A percentile compares a stretch with the other conserved stretches of the same genome.
Evolutionary conservation across 164 flowering plant species (phyloP).

Genomic region (Kalanchoe fedtschenkoi): DNA sequence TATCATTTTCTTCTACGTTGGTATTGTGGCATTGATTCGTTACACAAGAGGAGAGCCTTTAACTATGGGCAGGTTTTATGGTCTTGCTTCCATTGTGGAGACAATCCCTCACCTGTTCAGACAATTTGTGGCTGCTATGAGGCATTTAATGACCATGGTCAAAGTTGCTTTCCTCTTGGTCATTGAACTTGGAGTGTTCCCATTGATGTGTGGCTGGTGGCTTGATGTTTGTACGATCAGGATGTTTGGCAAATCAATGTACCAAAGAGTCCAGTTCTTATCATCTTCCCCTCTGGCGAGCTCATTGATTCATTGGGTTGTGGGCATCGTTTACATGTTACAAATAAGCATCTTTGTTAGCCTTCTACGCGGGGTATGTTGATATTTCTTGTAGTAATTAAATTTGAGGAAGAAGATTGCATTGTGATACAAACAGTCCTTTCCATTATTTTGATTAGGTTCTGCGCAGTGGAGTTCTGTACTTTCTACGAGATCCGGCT

Average conservation of each 20-base stretch:
- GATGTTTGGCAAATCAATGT: slow-evolving; percentile 87
- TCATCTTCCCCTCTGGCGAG: slow-evolving; percentile 87
- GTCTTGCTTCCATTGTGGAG: slow-evolving; percentile 78
- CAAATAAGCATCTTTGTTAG: slow-evolving; percentile 98
- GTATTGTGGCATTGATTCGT: slow-evolving; percentile 67
- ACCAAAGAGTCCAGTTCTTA: slow-evolving; percentile 81
- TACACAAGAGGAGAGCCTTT: slow-evolving; percentile 87
- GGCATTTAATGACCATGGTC: slow-evolving; percentile 92
- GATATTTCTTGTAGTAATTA: neutral
- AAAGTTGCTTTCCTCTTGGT: slow-evolving; percentile 96
- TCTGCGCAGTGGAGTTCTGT: slow-evolving; percentile 85
- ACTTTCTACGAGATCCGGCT: slow-evolving; percentile 96
- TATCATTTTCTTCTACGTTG: slow-evolving; percentile 59
- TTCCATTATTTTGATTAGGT: slow-evolving; percentile 37
- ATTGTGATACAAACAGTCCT: neutral
- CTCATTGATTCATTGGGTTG: slow-evolving; percentile 94
- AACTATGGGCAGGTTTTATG: slow-evolving; percentile 76
- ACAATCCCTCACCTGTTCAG: slow-evolving; percentile 77
- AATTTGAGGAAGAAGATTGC: neutral
- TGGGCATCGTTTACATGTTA: slow-evolving; percentile 93
- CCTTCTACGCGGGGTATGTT: slow-evolving; percentile 94
- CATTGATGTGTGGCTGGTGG: slow-evolving; percentile 99
- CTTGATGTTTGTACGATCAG: slow-evolving; percentile 84
- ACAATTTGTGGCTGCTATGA: slow-evolving; percentile 91
- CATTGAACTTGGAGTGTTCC: slow-evolving; percentile 96